Conservation (phyloP, 768 basidiomycete species). For the Phanerodontia chrysosporium region DNA sequence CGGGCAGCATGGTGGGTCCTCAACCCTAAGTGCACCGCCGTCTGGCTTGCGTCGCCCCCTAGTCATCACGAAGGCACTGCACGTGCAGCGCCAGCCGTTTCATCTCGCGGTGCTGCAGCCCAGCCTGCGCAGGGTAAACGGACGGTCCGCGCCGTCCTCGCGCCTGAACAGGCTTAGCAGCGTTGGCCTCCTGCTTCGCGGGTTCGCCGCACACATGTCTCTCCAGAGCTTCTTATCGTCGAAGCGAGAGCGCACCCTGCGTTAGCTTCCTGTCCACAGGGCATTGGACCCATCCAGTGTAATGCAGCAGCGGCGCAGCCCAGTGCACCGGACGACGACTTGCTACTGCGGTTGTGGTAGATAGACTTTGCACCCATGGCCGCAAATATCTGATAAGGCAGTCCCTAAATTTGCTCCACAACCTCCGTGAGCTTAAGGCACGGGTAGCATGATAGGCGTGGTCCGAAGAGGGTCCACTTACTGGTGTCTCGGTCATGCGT, state of each 20-base stretch:
- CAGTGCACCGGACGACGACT: too few species aligned
- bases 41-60: background rate
- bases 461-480: background rate
- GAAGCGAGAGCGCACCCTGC: background rate
- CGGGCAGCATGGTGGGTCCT: background rate
- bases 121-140: too few species aligned
- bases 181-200: background rate
- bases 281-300: background rate
- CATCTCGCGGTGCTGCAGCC: background rate
- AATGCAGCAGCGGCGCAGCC: too few species aligned
- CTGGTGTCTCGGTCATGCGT: background rate
- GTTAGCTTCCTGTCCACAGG: background rate
- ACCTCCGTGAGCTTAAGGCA: background rate
- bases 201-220: background rate
- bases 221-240: background rate
- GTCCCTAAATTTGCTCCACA: background rate
- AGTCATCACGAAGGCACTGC: too few species aligned
- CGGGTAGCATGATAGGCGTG: background rate
- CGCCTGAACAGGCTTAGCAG: background rate
- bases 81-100: too few species aligned
- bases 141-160: background rate
- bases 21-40: background rate
- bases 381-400: background rate
- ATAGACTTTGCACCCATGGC: background rate
- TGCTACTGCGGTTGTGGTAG: background rate